Evolutionary conservation across 1,139 yeast species (phyloP).

Genomic region (Blastobotrys illinoisensis): DNA sequence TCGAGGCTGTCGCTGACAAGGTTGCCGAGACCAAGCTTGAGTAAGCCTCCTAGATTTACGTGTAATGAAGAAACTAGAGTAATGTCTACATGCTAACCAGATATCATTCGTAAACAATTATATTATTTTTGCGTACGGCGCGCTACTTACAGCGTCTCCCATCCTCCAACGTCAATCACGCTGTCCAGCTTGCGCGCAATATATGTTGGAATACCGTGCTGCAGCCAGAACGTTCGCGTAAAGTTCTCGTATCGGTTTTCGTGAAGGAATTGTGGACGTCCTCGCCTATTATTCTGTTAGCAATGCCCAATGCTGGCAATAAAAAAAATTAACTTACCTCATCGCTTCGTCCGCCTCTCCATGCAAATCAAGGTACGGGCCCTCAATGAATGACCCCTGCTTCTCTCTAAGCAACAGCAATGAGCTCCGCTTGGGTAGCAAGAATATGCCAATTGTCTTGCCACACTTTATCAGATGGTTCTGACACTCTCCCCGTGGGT

Average conservation of each 20-base stretch:
- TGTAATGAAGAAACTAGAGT: neutral
- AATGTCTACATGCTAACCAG: neutral
- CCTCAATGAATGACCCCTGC: constrained; percentile 73
- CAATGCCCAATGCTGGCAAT: neutral
- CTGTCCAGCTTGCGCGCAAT: constrained; percentile 78
- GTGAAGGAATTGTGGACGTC: constrained; percentile 67
- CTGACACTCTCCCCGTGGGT: constrained; percentile 34
- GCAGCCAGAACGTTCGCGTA: constrained; percentile 65
- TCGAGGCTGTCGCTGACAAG: constrained; percentile 22
- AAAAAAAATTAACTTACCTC: constrained; percentile 18
- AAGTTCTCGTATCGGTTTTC: constrained; percentile 61
- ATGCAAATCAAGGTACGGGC: constrained; percentile 82
- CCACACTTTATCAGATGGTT: constrained; percentile 43
- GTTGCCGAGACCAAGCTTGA: constrained; percentile 33
- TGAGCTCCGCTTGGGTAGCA: constrained; percentile 73
- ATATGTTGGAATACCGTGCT: constrained; percentile 69
- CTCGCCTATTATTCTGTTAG: constrained; percentile 42
- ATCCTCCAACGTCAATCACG: constrained; percentile 82
- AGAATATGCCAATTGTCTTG: constrained; percentile 66
- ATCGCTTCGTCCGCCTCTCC: constrained; percentile 80
- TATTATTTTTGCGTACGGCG: neutral
- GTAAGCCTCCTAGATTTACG: constrained; percentile 19
- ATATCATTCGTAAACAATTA: neutral
- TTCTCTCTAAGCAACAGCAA: constrained; percentile 54
- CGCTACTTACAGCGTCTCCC: constrained; percentile 72